Conservation (phyloP, 1,139 yeast genomes). For the Candida sp. region DNA sequence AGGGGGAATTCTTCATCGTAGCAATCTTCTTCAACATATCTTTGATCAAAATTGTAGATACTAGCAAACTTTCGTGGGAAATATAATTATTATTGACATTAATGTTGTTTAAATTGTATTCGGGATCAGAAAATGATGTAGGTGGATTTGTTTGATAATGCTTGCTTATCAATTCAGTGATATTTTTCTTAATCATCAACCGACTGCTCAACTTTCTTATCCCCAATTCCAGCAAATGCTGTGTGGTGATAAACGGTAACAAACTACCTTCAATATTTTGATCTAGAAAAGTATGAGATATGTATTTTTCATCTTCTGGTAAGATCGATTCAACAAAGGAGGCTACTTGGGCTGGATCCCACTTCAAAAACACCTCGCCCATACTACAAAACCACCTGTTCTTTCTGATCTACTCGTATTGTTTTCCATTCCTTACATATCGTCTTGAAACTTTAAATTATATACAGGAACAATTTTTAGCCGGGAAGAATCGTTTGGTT, state of each 20-base stretch:
- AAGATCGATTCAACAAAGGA: slow-evolving; percentile 25
- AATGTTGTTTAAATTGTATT: slow-evolving; percentile 23
- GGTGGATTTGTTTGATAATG: slow-evolving; percentile 32
- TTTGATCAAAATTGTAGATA: slow-evolving; percentile 31
- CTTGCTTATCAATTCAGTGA: slow-evolving; percentile 41
- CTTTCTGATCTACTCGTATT: not conserved
- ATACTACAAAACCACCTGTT: not conserved
- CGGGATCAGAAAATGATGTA: slow-evolving; percentile 25
- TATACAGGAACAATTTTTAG: not conserved
- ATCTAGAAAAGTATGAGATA: slow-evolving; percentile 38
- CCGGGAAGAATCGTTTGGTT: not conserved
- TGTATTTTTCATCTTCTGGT: slow-evolving; percentile 17
- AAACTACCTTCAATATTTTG: slow-evolving; percentile 63
- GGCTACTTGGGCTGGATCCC: slow-evolving; percentile 50
- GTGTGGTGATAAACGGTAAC: slow-evolving; percentile 55
- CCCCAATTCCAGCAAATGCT: slow-evolving; percentile 62
- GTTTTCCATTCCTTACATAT: not conserved
- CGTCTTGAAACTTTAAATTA: not conserved
- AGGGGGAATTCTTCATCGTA: slow-evolving; percentile 8
- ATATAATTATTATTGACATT: slow-evolving; percentile 32
- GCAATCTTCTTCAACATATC: slow-evolving; percentile 33
- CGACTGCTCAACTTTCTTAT: slow-evolving; percentile 38
- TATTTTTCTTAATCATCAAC: slow-evolving; percentile 44
- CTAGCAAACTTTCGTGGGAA: slow-evolving; percentile 30
- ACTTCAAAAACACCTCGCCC: slow-evolving; percentile 24